A percentile compares a stretch with the other conserved stretches of the same genome.
Conservation (phyloP, 2,329 filamentous ascomycete species). For the Fusarium sp. region DNA sequence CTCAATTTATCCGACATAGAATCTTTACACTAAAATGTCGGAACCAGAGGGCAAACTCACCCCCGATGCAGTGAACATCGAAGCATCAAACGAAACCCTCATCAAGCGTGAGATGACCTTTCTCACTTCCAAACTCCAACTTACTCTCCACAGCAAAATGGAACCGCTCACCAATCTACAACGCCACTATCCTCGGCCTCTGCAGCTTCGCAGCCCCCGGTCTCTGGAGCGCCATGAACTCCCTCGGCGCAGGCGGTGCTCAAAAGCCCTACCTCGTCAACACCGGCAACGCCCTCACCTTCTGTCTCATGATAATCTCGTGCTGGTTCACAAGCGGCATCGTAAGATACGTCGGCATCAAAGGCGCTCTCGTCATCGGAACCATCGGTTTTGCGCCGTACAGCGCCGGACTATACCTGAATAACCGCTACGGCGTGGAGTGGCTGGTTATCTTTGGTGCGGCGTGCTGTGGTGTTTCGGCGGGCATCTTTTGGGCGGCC, state of each 20-base stretch:
- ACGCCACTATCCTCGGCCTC: slow-evolving; percentile 49
- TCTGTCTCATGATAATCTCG: slow-evolving; percentile 60
- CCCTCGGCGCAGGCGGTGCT: slow-evolving; percentile 59
- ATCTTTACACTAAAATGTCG: background rate
- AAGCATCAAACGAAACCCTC: background rate
- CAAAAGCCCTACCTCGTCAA: slow-evolving; percentile 75
- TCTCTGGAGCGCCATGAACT: slow-evolving; percentile 50
- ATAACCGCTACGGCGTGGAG: slow-evolving; percentile 59
- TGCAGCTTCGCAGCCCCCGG: slow-evolving; percentile 50
- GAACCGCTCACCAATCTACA: slow-evolving; percentile 48
- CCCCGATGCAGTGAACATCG: background rate
- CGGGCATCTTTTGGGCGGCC: slow-evolving; percentile 55
- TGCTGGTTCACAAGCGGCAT: slow-evolving; percentile 62
- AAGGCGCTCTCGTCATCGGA: slow-evolving; percentile 57
- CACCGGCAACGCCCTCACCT: slow-evolving; percentile 64
- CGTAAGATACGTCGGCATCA: slow-evolving; percentile 48
- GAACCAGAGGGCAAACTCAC: slow-evolving; percentile 7
- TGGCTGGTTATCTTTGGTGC: slow-evolving; percentile 61
- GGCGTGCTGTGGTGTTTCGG: slow-evolving; percentile 57
- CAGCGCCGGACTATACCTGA: slow-evolving; percentile 59
- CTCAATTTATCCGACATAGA: background rate
- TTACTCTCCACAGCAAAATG: slow-evolving; percentile 38
- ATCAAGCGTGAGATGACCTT: slow-evolving; percentile 9
- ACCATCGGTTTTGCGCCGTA: slow-evolving; percentile 60
- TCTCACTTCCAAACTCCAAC: background rate